Evolutionary conservation across 768 basidiomycete genomes (phyloP), one percentile per base, ranked within the genome.

Genomic region (Panus rudis): DNA sequence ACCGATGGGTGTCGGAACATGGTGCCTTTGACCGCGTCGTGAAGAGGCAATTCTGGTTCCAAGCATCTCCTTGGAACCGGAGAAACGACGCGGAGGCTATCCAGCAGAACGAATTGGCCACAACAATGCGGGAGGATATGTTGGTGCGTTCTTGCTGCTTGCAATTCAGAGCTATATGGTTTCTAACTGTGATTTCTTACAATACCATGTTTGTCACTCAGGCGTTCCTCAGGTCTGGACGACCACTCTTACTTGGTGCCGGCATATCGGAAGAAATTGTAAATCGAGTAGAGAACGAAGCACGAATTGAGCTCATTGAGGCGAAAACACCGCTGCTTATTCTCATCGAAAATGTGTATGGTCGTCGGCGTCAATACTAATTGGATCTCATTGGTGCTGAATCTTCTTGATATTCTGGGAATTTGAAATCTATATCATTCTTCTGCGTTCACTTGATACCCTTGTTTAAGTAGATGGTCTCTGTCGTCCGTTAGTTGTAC

Each of bases 181-280:
- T 33, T 6, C 16, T 42, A 60, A 48, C 20, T 35, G 16, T 26
- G 17, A 12, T 26, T 16, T 30, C n/a, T 14, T 5, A 7, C 13
- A 19, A 43, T 17, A 5, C 17, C 28, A 10, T 19, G 25, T 16
- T 35, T 20, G 43, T 37, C 26, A 28, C 25, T 12, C 48, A 88
- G 82, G 67, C 73, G 12, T 86, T 89, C 55, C 53, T 89, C 30
- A 70, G 68, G 49, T 77, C 79, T 1, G 79, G 75, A 14, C 69
- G 82, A n/a, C 80, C 83, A 17, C 64, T 88, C 31, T 69, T 89
- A 3, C 70, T 88, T 4, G 73, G 78, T 11, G 73, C 66, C 52
- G 86, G 83, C 4, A 52, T 86, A 22, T 59, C 77, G 3, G 70
- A 73, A 54, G 59, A 64, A 6, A 54, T 78, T 13, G 69, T 86